phyloP scores from a whole-genome alignment of 2,329 filamentous ascomycete genomes.

The Talaromyces pinophilus region DNA sequence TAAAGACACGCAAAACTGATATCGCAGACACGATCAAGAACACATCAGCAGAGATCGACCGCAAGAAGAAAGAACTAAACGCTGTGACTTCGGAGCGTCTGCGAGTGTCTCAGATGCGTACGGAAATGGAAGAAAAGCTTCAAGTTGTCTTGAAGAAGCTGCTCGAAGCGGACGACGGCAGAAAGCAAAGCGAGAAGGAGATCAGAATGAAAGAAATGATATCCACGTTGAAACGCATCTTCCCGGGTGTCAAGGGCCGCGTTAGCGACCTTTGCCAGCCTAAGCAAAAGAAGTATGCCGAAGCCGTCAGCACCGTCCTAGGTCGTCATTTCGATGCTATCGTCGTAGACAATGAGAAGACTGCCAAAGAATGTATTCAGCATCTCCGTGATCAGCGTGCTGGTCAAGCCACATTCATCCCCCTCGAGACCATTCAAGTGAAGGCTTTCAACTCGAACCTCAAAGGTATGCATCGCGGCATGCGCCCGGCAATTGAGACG shows the following conservation, averaged over 20 bases:
- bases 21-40: slow-evolving; percentile 66
- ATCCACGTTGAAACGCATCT: slow-evolving; percentile 82
- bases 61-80: slow-evolving; percentile 90
- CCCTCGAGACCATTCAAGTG: slow-evolving; percentile 95
- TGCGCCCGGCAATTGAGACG: slow-evolving; percentile 88
- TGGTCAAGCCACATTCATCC: slow-evolving; percentile 89
- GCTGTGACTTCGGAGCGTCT: slow-evolving; percentile 79
- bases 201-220: slow-evolving; percentile 78
- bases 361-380: slow-evolving; percentile 88
- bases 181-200: slow-evolving; percentile 82
- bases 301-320: slow-evolving; percentile 87
- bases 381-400: slow-evolving; percentile 89
- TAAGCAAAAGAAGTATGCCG: slow-evolving; percentile 95
- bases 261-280: slow-evolving; percentile 91
- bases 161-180: slow-evolving; percentile 80
- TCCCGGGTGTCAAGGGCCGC: slow-evolving; percentile 85
- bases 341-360: slow-evolving; percentile 92
- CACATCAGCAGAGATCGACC: slow-evolving; percentile 73
- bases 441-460: slow-evolving; percentile 85
- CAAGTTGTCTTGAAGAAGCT: slow-evolving; percentile 77
- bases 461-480: slow-evolving; percentile 81
- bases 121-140: slow-evolving; percentile 89
- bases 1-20: slow-evolving; percentile 67
- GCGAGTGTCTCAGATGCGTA: slow-evolving; percentile 75
- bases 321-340: slow-evolving; percentile 93